These are phyloP conservation scores for Alternaria arborescens DNA, from an alignment of 2,329 filamentous ascomycete species.

Conservation along the genomic window DNA sequence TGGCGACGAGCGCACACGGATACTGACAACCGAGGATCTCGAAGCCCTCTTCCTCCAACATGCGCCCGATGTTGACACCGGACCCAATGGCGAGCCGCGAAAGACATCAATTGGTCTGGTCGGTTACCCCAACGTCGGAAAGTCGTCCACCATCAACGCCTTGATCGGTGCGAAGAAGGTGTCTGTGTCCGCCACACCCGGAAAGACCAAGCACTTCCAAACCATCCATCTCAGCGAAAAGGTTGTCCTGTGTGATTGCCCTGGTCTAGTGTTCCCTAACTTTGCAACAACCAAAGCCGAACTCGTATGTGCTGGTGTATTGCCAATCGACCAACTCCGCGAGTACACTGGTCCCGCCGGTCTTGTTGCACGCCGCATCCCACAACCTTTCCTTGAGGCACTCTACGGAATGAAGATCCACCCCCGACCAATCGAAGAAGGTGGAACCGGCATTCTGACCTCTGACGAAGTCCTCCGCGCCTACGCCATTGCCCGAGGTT, in stretches of 20 bases:
- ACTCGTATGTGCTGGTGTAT: constrained; percentile 90
- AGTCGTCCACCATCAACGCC: constrained; percentile 98
- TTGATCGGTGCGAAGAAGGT: constrained; percentile 99
- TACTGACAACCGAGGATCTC: constrained; percentile 90
- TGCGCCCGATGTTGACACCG: constrained; percentile 65
- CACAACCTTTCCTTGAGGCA: constrained; percentile 87
- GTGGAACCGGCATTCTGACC: constrained; percentile 86
- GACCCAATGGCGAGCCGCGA: constrained; percentile 58
- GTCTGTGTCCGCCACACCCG: constrained; percentile 94
- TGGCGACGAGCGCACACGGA: constrained; percentile 65
- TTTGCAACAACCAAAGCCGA: constrained; percentile 97
- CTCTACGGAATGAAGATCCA: constrained; percentile 92
- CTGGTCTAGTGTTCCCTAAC: constrained; percentile 97
- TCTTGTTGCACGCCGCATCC: constrained; percentile 84
- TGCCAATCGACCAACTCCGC: constrained; percentile 95
- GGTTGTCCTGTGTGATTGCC: constrained; percentile 95
- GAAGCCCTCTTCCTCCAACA: constrained; percentile 87
- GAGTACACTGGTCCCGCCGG: constrained; percentile 89
- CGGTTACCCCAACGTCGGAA: constrained; percentile 98
- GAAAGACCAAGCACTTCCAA: constrained; percentile 99
- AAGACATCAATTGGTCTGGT: constrained; percentile 94
- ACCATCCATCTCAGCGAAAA: constrained; percentile 92
- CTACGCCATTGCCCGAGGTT: constrained; percentile 89
- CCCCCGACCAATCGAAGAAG: constrained; percentile 84
- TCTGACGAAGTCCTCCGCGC: constrained; percentile 84